These are phyloP conservation scores for Epithele typhae DNA, from an alignment of 768 basidiomycete species.

Conservation along the genomic window DNA sequence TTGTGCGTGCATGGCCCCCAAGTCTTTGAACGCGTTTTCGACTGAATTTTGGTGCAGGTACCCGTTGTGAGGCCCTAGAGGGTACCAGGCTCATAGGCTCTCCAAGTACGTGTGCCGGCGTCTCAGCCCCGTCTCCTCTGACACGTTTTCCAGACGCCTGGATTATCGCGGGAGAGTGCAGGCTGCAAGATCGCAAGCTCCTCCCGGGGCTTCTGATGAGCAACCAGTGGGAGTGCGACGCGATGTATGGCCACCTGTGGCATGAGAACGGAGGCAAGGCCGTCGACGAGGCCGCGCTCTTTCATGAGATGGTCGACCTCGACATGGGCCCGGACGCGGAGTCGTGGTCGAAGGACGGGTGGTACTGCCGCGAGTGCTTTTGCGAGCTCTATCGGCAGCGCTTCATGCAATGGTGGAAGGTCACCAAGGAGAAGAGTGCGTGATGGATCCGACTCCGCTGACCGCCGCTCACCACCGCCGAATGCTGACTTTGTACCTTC, in stretches of 20 bases:
- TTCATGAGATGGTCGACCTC: not conserved
- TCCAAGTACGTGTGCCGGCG: constrained; percentile 28
- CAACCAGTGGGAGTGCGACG: no score
- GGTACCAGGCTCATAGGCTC: constrained; percentile 21
- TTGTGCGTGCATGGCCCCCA: not conserved
- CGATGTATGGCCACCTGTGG: no score
- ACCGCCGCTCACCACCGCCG: no score
- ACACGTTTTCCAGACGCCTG: no score
- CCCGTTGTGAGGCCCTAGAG: constrained; percentile 11
- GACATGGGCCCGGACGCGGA: constrained; percentile 1
- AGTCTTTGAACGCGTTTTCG: no score
- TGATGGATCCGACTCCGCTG: no score
- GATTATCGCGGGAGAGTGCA: no score
- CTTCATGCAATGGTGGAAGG: constrained; percentile 20
- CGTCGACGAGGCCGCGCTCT: not conserved
- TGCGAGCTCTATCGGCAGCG: constrained; percentile 12
- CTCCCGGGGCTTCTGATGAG: no score
- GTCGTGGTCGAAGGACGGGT: constrained; percentile 20
- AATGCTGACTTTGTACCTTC: no score
- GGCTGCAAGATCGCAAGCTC: no score
- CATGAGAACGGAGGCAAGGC: no score
- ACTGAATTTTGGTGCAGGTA: constrained; percentile 8
- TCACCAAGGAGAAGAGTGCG: constrained; percentile 8
- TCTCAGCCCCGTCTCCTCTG: no score
- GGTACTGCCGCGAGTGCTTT: constrained; percentile 25